Percentiles rank a stretch among this genome's conserved stretches.
Conservation (phyloP, 139 green algal species). For the Tetraselmis striata region DNA sequence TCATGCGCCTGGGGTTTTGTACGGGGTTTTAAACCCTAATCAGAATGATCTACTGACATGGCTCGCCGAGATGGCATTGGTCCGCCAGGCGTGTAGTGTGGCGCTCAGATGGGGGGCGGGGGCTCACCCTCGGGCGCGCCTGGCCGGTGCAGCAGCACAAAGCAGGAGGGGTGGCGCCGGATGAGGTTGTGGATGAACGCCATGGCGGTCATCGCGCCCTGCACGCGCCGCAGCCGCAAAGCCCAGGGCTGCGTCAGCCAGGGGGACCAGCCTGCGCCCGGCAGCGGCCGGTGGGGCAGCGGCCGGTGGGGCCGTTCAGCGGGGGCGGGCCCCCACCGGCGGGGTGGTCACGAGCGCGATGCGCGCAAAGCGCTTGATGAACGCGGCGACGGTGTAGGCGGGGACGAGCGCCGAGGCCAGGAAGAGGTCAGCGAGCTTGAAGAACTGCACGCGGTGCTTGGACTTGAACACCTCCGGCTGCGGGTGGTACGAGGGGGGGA, state of each 20-base stretch:
- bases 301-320: no score
- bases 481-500: background rate
- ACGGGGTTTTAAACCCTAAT: no score
- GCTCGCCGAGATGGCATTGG: no score
- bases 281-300: background rate
- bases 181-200: constrained; percentile 95
- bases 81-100: no score
- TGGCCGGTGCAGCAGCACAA: constrained; percentile 73
- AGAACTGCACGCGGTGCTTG: constrained; percentile 67
- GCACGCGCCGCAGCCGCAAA: background rate
- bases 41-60: no score
- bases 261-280: background rate
- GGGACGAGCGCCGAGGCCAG: constrained; percentile 83
- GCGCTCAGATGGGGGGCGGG: no score
- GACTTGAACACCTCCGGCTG: constrained; percentile 28
- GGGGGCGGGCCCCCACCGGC: constrained; percentile 31
- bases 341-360: constrained; percentile 60
- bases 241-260: background rate
- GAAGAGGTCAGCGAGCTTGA: constrained; percentile 85
- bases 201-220: constrained; percentile 65
- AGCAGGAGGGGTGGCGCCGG: constrained; percentile 79
- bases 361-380: constrained; percentile 85
- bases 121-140: background rate
- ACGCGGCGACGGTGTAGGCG: constrained; percentile 90
- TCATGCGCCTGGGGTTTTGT: no score